phyloP scores from a whole-genome alignment of 1,284 basidiomycete genomes.

The Cerrena zonata region DNA sequence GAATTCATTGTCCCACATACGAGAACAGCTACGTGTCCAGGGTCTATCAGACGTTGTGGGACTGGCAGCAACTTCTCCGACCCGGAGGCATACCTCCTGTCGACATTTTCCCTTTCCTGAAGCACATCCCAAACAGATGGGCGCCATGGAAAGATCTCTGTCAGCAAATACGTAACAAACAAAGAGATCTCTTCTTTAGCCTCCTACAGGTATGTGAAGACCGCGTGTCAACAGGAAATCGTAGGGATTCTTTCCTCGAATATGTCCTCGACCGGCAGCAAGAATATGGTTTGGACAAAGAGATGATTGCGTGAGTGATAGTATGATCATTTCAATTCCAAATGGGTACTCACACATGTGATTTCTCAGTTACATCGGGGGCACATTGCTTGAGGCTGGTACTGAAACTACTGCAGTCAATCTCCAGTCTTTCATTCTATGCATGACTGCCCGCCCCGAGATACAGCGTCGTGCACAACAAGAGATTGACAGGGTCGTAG shows the following conservation, averaged over 20 bases:
- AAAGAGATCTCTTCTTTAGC: conserved; percentile 18
- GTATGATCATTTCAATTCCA: background rate
- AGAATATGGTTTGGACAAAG: background rate
- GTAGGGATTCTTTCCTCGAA: conserved; percentile 22
- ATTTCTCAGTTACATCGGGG: conserved; percentile 4
- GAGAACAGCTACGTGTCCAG: conserved; percentile 15
- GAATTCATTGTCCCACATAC: conserved; percentile 22
- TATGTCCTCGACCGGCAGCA: conserved; percentile 4
- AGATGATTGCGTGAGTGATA: conserved; percentile 4
- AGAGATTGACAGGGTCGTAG: conserved; percentile 34
- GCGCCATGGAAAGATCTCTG: conserved; percentile 21
- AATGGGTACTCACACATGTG: background rate
- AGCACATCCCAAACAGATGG: conserved; percentile 22
- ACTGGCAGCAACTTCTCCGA: background rate
- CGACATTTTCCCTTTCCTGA: conserved; percentile 24
- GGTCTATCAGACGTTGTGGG: conserved; percentile 13
- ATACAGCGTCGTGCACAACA: conserved; percentile 27
- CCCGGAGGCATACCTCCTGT: conserved; percentile 26
- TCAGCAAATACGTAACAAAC: conserved; percentile 12
- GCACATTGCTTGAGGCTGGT: conserved; percentile 19
- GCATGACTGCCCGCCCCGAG: conserved; percentile 26
- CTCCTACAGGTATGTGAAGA: conserved; percentile 14
- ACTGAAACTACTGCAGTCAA: conserved; percentile 24
- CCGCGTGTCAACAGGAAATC: conserved; percentile 14
- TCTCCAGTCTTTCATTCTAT: conserved; percentile 24